Base-by-base conservation (phyloP, 2,329 filamentous ascomycete genomes). In the Thielaviopsis punctulata region DNA sequence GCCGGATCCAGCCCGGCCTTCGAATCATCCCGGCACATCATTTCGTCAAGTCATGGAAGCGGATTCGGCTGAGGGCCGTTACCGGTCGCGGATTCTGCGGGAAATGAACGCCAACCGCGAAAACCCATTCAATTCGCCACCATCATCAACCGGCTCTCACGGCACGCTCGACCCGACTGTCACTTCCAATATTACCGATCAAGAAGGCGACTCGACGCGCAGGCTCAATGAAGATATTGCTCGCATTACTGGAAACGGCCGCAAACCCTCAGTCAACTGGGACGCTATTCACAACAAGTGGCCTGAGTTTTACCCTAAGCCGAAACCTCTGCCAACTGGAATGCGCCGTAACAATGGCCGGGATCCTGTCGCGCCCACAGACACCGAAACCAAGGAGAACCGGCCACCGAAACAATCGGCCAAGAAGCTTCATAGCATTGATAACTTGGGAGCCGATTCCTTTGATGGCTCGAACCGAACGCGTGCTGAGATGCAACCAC, bases 81-180 rank as follows among this genome's bases (percentile, higher is more conserved):
- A 69, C 64, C 68, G 68, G 59, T 71, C 69, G 59, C 69, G 69
- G 58, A 69, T 71, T 56, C 65, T 71, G 59, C 68, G 72, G 62
- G 72, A 74, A 64, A 73, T 73, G 70, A 69, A 71, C 48, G 65
- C 69, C 57, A 69, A 72, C 63, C 67, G 69, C 62, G 68, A 73
- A 55, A 74, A 77, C 61, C 73, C 74, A 5, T 77, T 76, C 65
- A 75, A 74, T 63, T 77, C 74, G 19, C 75, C 75, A 4, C 73
- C 74, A 19, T 76, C 74, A 6, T 77, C 74, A 6, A 77, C 74
- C 25, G 74, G 73, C 52, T 74, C 72, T 50, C 73, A 76, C 63
- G 73, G 74, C 61, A 75, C 73, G 56, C 68, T 77, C 57, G 75
- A 72, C 60, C 69, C 72, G 51, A 77, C 73, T 45, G 60, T 70